Evolutionary conservation across 495 filamentous ascomycete species (phyloP).

Genomic region (Talaromyces trachyspermus): DNA sequence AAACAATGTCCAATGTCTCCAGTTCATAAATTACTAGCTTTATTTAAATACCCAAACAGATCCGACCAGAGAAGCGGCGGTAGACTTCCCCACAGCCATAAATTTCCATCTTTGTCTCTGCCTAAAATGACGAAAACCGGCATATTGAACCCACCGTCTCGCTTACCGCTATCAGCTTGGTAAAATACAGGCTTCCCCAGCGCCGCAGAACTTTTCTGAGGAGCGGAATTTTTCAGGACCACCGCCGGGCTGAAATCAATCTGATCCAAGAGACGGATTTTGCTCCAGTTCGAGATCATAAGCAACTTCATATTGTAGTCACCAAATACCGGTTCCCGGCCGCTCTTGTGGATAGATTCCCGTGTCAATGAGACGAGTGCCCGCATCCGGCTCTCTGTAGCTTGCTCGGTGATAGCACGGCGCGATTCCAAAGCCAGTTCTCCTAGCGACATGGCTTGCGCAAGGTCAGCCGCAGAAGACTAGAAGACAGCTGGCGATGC

Average conservation of each 20-base stretch:
- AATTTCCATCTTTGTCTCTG: neutral
- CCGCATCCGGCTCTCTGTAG: neutral
- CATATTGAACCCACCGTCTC: neutral
- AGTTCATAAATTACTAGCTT: no score
- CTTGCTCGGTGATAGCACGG: neutral
- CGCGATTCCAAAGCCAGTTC: neutral
- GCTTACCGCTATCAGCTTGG: neutral
- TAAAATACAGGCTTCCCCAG: neutral
- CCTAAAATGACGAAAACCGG: neutral
- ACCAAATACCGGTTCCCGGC: neutral
- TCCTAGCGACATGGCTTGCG: neutral
- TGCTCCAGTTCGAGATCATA: neutral
- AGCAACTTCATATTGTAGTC: neutral
- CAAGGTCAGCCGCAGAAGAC: neutral
- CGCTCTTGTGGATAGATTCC: neutral
- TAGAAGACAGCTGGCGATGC: neutral
- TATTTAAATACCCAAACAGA: no score
- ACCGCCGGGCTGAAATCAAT: neutral
- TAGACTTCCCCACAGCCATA: neutral
- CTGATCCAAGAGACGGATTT: neutral
- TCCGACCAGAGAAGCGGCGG: no score
- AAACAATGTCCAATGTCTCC: no score
- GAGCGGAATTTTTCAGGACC: neutral
- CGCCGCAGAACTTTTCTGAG: neutral
- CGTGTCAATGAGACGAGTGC: neutral